These are phyloP conservation scores for Tetrapyrgos nigripes DNA, from an alignment of 1,284 basidiomycete species.

Conservation along the genomic window DNA sequence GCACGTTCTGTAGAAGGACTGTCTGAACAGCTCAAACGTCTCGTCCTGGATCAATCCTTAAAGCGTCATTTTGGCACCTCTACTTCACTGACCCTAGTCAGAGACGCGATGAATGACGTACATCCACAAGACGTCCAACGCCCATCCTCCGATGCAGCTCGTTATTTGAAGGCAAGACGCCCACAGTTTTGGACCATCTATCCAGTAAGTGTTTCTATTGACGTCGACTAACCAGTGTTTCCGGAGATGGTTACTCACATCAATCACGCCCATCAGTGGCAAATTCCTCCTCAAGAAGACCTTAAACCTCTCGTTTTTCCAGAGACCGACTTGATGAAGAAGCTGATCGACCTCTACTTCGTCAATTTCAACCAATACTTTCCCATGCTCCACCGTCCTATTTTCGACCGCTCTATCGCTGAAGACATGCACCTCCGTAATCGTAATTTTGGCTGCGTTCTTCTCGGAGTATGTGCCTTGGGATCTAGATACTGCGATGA, in stretches of 20 bases:
- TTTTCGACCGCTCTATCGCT: not conserved
- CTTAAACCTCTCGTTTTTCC: not conserved
- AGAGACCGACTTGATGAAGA: not conserved
- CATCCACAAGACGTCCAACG: slow-evolving; percentile 26
- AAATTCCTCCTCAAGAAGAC: slow-evolving; percentile 24
- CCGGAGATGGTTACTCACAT: not conserved
- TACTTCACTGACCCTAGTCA: slow-evolving; percentile 55
- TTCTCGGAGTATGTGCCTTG: not conserved
- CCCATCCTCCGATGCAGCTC: not conserved
- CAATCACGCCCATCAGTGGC: slow-evolving; percentile 29
- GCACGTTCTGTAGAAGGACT: not conserved
- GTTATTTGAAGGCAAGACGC: slow-evolving; percentile 8
- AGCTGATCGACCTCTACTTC: not conserved
- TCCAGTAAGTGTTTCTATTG: slow-evolving; percentile 24
- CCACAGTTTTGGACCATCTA: slow-evolving; percentile 26
- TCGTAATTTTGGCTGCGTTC: not conserved
- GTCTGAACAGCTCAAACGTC: not conserved
- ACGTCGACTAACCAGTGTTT: not conserved
- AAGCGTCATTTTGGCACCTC: slow-evolving; percentile 48
- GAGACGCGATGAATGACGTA: slow-evolving; percentile 52
- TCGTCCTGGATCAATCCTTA: not conserved
- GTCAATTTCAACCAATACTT: not conserved
- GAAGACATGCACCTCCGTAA: not conserved
- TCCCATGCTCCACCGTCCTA: not conserved
- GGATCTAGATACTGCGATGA: slow-evolving; percentile 1